Evolutionary conservation across 176 grass and related monocot species (phyloP).

Genomic region (sorghum (Sorghum bicolor)): Sorghum_bicolor_NCBIv3 NC_012874.2:11798501-11799000

Average conservation of each 20-base stretch:
- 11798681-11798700: constrained; percentile 64
- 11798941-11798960: not conserved
- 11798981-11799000: constrained; percentile 7
- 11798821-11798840: constrained; percentile 39
- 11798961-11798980: not conserved
- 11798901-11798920: constrained; percentile 55
- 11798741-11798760: not conserved
- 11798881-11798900: constrained; percentile 41
- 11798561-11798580: constrained; percentile 34
- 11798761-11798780: not conserved
- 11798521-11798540: not conserved
- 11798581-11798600: constrained; percentile 75
- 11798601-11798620: constrained; percentile 59
- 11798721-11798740: not conserved
- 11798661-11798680: constrained; percentile 47
- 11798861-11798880: constrained; percentile 58
- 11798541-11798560: not conserved
- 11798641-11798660: constrained; percentile 21
- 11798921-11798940: constrained; percentile 37
- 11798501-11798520: not conserved
- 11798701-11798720: not conserved
- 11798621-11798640: constrained; percentile 46
- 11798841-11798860: constrained; percentile 56
- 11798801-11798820: constrained; percentile 42
- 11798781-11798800: not conserved